Conservation (phyloP, 1,284 basidiomycete genomes). For the Cystobasidium slooffiae region DNA sequence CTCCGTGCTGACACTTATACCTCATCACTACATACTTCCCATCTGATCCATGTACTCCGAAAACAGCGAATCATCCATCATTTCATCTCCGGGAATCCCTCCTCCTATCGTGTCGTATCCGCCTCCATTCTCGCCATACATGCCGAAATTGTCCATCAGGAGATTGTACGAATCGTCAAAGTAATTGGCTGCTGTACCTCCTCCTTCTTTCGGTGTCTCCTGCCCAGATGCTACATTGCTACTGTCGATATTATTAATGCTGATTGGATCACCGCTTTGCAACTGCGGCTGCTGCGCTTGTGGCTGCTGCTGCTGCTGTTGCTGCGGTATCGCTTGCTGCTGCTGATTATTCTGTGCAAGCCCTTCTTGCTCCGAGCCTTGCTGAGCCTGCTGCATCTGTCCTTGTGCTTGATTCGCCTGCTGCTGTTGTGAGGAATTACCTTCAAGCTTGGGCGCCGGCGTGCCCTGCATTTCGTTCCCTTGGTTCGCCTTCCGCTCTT, state of each 20-base stretch:
- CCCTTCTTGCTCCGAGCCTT: no score
- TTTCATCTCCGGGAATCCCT: conserved; percentile 6
- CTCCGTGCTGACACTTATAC: background rate
- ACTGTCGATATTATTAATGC: background rate
- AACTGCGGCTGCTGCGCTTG: background rate
- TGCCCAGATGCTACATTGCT: background rate
- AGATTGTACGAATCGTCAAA: conserved; percentile 33
- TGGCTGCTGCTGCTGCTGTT: conserved; percentile 1
- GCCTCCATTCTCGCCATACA: conserved; percentile 3
- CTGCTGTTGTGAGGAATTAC: background rate
- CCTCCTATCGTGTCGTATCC: conserved; percentile 4
- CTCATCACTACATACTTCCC: conserved; percentile 17
- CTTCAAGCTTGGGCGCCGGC: no score
- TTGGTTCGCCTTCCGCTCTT: no score
- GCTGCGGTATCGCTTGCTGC: background rate
- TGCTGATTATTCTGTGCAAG: no score
- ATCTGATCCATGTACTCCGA: conserved; percentile 31
- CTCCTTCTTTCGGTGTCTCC: background rate
- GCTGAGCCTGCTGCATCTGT: background rate
- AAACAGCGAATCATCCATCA: conserved; percentile 32
- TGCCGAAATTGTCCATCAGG: conserved; percentile 23
- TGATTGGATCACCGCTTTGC: background rate
- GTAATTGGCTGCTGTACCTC: conserved; percentile 1
- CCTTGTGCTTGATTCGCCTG: background rate
- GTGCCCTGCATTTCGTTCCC: no score